Evolutionary conservation across 2,329 filamentous ascomycete species (phyloP).

Genomic region (Lecanoromycetidae sp.): DNA sequence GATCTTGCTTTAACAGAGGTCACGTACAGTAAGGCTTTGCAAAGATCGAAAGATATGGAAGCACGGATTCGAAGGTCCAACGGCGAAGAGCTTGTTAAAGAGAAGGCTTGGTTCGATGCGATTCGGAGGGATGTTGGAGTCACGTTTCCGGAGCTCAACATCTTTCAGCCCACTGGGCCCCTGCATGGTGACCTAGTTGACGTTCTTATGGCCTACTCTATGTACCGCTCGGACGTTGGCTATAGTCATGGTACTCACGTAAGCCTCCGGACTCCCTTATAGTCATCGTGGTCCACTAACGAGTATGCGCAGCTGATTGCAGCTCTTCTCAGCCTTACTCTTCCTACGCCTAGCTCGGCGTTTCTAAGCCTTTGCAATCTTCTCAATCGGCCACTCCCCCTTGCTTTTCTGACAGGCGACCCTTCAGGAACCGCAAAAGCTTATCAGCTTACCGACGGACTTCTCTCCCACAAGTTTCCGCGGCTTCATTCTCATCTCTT

Average conservation of each 20-base stretch:
- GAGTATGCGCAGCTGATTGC: slow-evolving; percentile 36
- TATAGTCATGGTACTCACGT: slow-evolving; percentile 48
- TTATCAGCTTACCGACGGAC: slow-evolving; percentile 43
- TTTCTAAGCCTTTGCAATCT: slow-evolving; percentile 50
- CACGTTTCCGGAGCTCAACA: slow-evolving; percentile 46
- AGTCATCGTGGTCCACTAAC: neutral
- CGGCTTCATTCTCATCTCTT: slow-evolving; percentile 43
- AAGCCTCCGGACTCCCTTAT: slow-evolving; percentile 19
- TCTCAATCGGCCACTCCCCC: slow-evolving; percentile 48
- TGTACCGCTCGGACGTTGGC: slow-evolving; percentile 52
- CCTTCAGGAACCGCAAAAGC: slow-evolving; percentile 42
- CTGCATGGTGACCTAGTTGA: slow-evolving; percentile 44
- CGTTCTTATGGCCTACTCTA: slow-evolving; percentile 49
- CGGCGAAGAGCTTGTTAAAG: slow-evolving; percentile 32
- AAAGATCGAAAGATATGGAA: slow-evolving; percentile 40
- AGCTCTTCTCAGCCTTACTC: slow-evolving; percentile 46
- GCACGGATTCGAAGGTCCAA: slow-evolving; percentile 32
- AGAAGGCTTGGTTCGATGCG: slow-evolving; percentile 41
- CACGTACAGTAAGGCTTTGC: slow-evolving; percentile 45
- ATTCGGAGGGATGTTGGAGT: slow-evolving; percentile 42
- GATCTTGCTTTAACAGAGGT: slow-evolving; percentile 44
- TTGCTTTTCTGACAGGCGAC: slow-evolving; percentile 50
- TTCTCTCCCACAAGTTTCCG: slow-evolving; percentile 47
- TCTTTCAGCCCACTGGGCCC: slow-evolving; percentile 44
- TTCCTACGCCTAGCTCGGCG: slow-evolving; percentile 39